Evolutionary conservation across 2,329 filamentous ascomycete species (phyloP), one percentile per base, ranked within the genome.

Genomic region (Parastagonospora nodorum): DNA sequence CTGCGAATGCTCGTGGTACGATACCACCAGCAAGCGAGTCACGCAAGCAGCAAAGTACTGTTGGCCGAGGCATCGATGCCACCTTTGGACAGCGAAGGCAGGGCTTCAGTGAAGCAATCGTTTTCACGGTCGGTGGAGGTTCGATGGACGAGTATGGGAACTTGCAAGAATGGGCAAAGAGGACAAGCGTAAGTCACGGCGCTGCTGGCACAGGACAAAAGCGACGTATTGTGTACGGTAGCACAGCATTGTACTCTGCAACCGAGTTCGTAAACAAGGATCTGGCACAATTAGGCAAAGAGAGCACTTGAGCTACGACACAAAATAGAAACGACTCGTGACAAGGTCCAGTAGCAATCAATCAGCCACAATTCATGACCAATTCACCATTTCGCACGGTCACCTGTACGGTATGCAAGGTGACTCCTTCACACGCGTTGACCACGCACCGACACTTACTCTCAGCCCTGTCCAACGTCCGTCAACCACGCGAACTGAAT

Each of bases 111-210:
- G 92, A 96, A 67, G 90, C 91, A 1, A 88, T 96, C 47, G 90
- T 96, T n/a, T 96, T 97, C 69, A 93, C 90, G 0, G 91, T 76
- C 2, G 94, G 94, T 4, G 94, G 95, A 40, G 94, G 94, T 36
- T 97, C 92, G 71, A 97, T 99, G 90, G 94, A 99, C 64, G 94
- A 99, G 73, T 99, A 97, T 71, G 93, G 92, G 15, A 99, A 99
- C 74, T 73, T 99, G 71, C 91, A 96, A 71, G 94, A 97, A 69
- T 99, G 94, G 94, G 91, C 93, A 5, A 86, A 85, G 72, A 83
- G 93, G 58, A 92, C 90, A 41, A 80, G 81, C 41, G 85, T 85
- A 11, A 75, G 75, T 29, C 44, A 46, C 31, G 79, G 78, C 36
- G 77, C 75, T 11, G 75, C 78, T 5, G 71, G 77, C 42, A 76